Evolutionary conservation across 2,329 filamentous ascomycete genomes (phyloP).

Genomic region (Aspergillus flavus): DNA sequence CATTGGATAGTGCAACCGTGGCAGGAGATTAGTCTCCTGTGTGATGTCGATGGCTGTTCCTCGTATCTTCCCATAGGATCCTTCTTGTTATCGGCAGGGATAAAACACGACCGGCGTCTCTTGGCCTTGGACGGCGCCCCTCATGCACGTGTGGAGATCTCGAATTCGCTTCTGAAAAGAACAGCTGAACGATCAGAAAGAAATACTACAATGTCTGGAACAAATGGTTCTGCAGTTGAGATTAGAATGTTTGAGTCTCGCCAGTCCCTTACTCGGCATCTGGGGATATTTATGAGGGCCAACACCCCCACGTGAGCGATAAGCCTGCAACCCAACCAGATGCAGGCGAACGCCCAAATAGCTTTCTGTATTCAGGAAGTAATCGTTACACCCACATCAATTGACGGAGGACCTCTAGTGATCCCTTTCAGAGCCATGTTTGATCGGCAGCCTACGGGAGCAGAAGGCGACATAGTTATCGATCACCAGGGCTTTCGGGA

Average conservation of each 20-base stretch:
- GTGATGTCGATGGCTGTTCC: background rate
- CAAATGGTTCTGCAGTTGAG: background rate
- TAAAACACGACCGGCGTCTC: background rate
- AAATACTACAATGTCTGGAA: background rate
- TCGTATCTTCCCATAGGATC: background rate
- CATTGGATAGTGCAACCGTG: background rate
- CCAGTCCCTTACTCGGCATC: background rate
- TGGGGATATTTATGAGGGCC: background rate
- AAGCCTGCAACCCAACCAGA: background rate
- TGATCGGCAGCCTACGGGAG: too few species aligned
- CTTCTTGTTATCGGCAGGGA: background rate
- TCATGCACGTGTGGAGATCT: background rate
- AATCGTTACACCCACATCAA: too few species aligned
- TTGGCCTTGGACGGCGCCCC: background rate
- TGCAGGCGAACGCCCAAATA: too few species aligned
- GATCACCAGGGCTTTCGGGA: too few species aligned
- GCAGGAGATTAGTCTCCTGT: background rate
- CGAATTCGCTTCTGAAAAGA: background rate
- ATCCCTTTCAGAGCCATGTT: too few species aligned
- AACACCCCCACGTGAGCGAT: background rate
- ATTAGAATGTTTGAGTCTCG: background rate
- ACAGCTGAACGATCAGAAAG: background rate
- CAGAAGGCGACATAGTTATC: too few species aligned
- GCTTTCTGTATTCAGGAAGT: too few species aligned
- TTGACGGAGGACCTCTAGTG: too few species aligned